Conservation (phyloP, 2,329 filamentous ascomycete species). For the Colletotrichum tropicicola region DNA sequence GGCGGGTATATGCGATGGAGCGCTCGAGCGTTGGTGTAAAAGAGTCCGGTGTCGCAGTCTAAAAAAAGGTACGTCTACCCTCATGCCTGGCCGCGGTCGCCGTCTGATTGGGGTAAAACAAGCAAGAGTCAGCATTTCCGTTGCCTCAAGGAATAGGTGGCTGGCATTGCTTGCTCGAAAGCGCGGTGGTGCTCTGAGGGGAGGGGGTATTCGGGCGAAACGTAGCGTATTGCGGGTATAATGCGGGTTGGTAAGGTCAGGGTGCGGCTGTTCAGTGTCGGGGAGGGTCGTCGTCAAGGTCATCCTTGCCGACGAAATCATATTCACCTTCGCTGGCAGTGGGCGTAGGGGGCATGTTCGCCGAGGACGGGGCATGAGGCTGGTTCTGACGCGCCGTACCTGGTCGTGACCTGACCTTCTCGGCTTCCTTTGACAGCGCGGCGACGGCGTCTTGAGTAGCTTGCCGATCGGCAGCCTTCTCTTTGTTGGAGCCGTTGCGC, state of each 20-base stretch:
- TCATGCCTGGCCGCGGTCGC: constrained; percentile 46
- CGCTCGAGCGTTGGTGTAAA: constrained; percentile 12
- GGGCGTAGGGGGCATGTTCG: constrained; percentile 68
- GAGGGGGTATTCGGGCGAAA: neutral
- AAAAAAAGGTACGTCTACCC: neutral
- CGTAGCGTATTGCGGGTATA: constrained; percentile 17
- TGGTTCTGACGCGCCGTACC: constrained; percentile 60
- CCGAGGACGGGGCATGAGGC: constrained; percentile 60
- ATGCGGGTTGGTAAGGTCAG: neutral
- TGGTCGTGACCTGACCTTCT: constrained; percentile 59
- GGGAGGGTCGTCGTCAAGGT: constrained; percentile 32
- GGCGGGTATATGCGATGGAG: constrained; percentile 25
- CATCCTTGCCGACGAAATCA: constrained; percentile 35
- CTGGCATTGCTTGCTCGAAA: constrained; percentile 4
- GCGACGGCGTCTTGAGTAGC: constrained; percentile 36
- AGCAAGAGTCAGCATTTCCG: constrained; percentile 32
- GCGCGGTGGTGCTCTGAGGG: neutral
- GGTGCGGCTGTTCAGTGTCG: constrained; percentile 14
- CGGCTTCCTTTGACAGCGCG: constrained; percentile 35
- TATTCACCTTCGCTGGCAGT: constrained; percentile 72
- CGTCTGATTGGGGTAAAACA: constrained; percentile 40
- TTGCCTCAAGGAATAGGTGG: constrained; percentile 4
- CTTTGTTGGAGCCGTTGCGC: constrained; percentile 35
- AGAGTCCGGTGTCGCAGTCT: constrained; percentile 20
- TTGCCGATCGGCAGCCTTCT: constrained; percentile 30